Base-by-base conservation (phyloP, 2,329 filamentous ascomycete genomes). In the Paecilomyces sp. region DNA sequence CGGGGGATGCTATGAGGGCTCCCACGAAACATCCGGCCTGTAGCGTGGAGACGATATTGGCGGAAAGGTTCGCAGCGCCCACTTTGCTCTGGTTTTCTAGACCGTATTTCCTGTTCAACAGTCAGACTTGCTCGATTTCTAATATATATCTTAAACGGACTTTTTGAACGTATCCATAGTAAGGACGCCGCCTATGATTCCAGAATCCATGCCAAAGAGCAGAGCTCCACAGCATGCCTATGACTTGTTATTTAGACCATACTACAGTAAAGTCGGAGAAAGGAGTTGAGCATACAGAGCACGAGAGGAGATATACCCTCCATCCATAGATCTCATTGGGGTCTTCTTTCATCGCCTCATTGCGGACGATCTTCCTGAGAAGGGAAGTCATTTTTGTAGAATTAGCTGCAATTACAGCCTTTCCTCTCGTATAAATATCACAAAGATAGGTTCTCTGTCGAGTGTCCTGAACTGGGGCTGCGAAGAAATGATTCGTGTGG, bases 321-420 rank as follows among this genome's bases (percentile, higher is more conserved):
- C 86, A 89, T 68, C 86, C 85, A 74, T 89, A 89, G 61, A 89
- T 85, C 70, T 88, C 83, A 22, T 81, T 78, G 18, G 87, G 87
- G 68, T 90, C 87, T 36, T 77, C 74, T 68, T 82, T 85, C 83
- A 90, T 89, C 53, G 88, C 84, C 71, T 90, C 86, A 78, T 90
- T 90, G 73, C 83, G 83, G 66, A 88, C 81, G 68, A 88, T 77
- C 66, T 75, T 76, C 65, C 78, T 79, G 59, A 88, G 79, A 64
- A 86, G 70, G 58, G 63, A 66, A 55, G 71, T 66, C 70, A 82
- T 81, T 57, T 41, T 71, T 66, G 56, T 57, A 53, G 50, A 53
- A 24, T 53, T n/a, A 34, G 33, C 28, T 55, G 28, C n/a, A 18
- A 53, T 22, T 3, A 3, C 3, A 56, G 55, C 25, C 47, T 18